These are phyloP conservation scores for Sporothrix phasma DNA, from an alignment of 2,329 filamentous ascomycete species.

Conservation along the genomic window DNA sequence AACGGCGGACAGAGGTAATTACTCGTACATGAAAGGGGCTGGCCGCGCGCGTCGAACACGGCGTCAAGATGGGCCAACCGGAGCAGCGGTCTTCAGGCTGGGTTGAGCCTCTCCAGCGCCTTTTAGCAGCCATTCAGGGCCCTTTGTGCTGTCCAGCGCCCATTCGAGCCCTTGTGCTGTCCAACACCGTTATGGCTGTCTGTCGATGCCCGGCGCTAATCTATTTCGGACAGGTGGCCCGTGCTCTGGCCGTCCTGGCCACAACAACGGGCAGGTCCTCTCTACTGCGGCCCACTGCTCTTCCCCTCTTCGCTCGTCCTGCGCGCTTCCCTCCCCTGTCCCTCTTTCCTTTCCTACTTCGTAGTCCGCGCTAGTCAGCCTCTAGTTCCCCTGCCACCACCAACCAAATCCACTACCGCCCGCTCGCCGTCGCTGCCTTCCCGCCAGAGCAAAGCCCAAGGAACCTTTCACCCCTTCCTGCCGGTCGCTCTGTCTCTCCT, in stretches of 20 bases:
- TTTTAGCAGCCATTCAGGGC: not conserved
- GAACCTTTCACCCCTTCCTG: not conserved
- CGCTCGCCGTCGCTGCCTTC: constrained; percentile 5
- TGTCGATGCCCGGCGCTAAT: not conserved
- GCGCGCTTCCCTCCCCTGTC: not conserved
- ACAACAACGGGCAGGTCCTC: not conserved
- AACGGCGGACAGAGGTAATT: not conserved
- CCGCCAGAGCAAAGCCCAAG: constrained; percentile 4
- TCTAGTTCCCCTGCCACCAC: constrained; percentile 8
- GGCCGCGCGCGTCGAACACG: no score
- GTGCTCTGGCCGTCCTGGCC: not conserved
- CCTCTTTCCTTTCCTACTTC: not conserved
- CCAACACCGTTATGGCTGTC: not conserved
- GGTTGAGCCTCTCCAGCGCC: no score
- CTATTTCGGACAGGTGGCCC: not conserved
- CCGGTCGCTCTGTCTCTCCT: constrained; percentile 2
- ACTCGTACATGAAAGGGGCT: no score
- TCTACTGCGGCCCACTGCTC: not conserved
- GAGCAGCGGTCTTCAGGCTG: not conserved
- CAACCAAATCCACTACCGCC: not conserved
- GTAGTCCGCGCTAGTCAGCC: no score
- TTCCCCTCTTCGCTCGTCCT: not conserved
- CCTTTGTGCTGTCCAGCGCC: no score
- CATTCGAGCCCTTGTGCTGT: no score
- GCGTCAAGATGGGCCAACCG: no score